Percentiles rank a stretch among this genome's conserved stretches.
phyloP scores from a whole-genome alignment of 352 stramenopile genomes.

The Pythium utonaiense region DNA sequence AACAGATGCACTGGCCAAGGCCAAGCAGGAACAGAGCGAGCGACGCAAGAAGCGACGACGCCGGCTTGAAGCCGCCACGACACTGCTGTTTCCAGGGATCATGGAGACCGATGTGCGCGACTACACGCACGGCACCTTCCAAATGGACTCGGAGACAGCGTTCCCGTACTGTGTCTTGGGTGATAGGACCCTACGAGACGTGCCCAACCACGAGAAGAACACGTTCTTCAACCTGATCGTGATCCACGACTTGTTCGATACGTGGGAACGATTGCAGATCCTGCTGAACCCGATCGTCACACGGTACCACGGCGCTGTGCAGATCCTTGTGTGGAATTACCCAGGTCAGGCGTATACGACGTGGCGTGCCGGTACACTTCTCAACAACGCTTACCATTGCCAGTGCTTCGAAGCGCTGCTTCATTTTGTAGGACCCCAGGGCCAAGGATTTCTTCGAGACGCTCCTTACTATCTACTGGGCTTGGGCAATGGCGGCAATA shows the following conservation, averaged over 20 bases:
- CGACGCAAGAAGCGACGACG: constrained; percentile 31
- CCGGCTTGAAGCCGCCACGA: constrained; percentile 38
- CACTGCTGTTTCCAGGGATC: constrained; percentile 43
- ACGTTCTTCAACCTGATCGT: constrained; percentile 94
- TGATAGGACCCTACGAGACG: constrained; percentile 6
- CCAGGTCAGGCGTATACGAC: constrained; percentile 94
- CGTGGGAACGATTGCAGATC: constrained; percentile 93
- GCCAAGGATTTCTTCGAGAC: constrained; percentile 46
- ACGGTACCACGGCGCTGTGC: constrained; percentile 79
- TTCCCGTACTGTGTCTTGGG: constrained; percentile 92
- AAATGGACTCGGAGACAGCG: constrained; percentile 91
- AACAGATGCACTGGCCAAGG: constrained; percentile 37
- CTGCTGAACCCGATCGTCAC: constrained; percentile 87
- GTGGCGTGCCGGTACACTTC: constrained; percentile 80
- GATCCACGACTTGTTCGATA: constrained; percentile 95
- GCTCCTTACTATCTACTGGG: constrained; percentile 92
- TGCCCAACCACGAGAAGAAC: constrained; percentile 24
- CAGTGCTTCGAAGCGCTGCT: constrained; percentile 87
- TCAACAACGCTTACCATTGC: constrained; percentile 93
- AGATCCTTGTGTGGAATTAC: constrained; percentile 96
- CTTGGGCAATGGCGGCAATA: constrained; percentile 89
- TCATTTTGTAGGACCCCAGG: constrained; percentile 31
- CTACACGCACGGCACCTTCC: constrained; percentile 60
- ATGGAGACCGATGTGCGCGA: constrained; percentile 48
- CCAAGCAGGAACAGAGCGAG: constrained; percentile 40